Conservation (phyloP, 768 basidiomycete species). For the Auriscalpium vulgare region DNA sequence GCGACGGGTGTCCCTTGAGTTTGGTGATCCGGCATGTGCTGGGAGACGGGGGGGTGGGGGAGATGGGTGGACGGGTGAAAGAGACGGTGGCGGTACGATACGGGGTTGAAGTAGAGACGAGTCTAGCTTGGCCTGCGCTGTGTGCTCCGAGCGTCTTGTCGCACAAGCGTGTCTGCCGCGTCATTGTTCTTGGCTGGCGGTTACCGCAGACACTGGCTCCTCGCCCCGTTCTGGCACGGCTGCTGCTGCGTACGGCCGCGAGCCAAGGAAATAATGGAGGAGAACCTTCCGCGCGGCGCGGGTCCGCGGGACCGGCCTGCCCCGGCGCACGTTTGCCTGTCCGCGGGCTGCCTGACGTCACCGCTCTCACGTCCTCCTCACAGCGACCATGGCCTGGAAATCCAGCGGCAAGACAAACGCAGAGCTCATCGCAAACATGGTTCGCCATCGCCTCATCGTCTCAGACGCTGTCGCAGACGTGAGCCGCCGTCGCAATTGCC, state of each 20-base stretch:
- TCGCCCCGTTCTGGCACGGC: too few species aligned
- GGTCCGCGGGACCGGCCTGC: too few species aligned
- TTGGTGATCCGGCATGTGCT: background rate
- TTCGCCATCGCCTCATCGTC: constrained; percentile 41
- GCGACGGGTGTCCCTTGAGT: constrained; percentile 16
- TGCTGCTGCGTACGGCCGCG: too few species aligned
- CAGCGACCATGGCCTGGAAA: constrained; percentile 67
- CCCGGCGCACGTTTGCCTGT: too few species aligned
- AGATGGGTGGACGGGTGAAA: constrained; percentile 3
- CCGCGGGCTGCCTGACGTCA: background rate
- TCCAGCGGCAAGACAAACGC: constrained; percentile 62
- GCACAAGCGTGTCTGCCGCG: too few species aligned
- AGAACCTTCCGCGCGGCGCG: too few species aligned
- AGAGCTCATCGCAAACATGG: constrained; percentile 69
- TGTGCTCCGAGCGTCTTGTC: background rate
- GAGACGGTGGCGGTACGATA: background rate
- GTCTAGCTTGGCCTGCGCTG: background rate
- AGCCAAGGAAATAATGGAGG: too few species aligned
- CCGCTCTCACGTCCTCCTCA: background rate
- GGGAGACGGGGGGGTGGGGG: background rate
- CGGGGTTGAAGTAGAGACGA: background rate
- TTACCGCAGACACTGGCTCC: too few species aligned
- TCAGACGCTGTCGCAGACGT: constrained; percentile 52
- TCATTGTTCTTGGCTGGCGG: too few species aligned
- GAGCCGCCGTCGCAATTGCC: constrained; percentile 15